Evolutionary conservation across 345 rosid species (phyloP).

Genomic region (Crucihimalaya himalaica): DNA sequence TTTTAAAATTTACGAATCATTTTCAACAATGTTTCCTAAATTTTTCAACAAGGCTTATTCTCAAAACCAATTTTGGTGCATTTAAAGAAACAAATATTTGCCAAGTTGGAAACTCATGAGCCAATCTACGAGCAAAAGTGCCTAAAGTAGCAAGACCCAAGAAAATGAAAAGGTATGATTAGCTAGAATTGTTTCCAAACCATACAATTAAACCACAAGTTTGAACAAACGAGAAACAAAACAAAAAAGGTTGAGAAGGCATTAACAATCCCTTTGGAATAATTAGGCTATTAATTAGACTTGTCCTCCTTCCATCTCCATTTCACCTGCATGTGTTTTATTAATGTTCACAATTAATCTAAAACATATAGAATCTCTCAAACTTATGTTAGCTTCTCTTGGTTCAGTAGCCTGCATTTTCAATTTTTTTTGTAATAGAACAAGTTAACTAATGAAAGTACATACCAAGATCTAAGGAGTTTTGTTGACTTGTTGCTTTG

Average conservation of each 20-base stretch:
- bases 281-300: too few species aligned
- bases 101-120: slow-evolving; percentile 88
- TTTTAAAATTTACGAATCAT: too few species aligned
- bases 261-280: slow-evolving; percentile 4
- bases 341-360: background rate
- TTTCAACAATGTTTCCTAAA: too few species aligned
- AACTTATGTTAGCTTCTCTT: background rate
- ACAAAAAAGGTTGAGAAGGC: background rate
- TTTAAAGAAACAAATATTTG: slow-evolving; percentile 50
- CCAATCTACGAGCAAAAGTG: slow-evolving; percentile 80
- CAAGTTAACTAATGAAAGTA: background rate
- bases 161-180: background rate
- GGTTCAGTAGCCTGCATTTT: background rate
- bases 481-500: too few species aligned
- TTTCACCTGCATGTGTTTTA: slow-evolving; percentile 54
- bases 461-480: slow-evolving; percentile 63
- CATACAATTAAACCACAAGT: background rate
- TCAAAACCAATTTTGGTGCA: background rate
- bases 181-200: background rate
- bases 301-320: slow-evolving; percentile 73
- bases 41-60: too few species aligned
- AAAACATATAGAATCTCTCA: background rate
- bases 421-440: background rate
- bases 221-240: background rate
- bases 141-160: slow-evolving; percentile 47